Conservation (phyloP, 192 early-diverging fungal genomes). For the Coemansia sp. region DNA sequence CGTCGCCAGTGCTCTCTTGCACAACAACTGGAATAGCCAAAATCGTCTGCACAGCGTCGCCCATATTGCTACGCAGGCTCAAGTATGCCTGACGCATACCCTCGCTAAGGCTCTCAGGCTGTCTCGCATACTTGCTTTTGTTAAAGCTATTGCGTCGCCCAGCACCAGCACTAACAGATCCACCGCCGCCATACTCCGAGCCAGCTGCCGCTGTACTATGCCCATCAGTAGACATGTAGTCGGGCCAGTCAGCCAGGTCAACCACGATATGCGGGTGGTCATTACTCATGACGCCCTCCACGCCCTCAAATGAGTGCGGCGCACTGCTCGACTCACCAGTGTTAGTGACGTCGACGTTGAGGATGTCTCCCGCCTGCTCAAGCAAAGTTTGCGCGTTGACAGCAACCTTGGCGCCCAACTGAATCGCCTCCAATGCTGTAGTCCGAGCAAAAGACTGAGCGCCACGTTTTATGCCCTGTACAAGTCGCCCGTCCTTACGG, state of each 20-base stretch:
- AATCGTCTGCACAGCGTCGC: slow-evolving; percentile 84
- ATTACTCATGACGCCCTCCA: neutral
- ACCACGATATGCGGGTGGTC: slow-evolving; percentile 21
- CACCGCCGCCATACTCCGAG: slow-evolving; percentile 11
- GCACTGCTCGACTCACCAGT: slow-evolving; percentile 38
- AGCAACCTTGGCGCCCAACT: slow-evolving; percentile 83
- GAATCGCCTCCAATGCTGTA: slow-evolving; percentile 90
- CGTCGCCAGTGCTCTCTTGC: slow-evolving; percentile 63
- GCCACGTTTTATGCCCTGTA: slow-evolving; percentile 87
- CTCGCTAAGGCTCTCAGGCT: slow-evolving; percentile 83
- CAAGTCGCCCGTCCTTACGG: slow-evolving; percentile 85
- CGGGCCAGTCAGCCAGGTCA: slow-evolving; percentile 54
- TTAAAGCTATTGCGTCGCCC: slow-evolving; percentile 42
- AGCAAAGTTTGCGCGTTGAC: slow-evolving; percentile 88
- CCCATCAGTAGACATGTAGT: slow-evolving; percentile 49
- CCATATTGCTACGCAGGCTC: slow-evolving; percentile 79
- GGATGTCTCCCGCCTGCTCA: slow-evolving; percentile 86
- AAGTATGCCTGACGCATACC: slow-evolving; percentile 84
- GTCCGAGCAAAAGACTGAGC: slow-evolving; percentile 88
- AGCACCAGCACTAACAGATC: slow-evolving; percentile 1
- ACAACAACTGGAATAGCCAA: slow-evolving; percentile 88
- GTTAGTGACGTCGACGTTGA: slow-evolving; percentile 58
- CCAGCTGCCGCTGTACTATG: slow-evolving; percentile 19
- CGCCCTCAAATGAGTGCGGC: slow-evolving; percentile 38
- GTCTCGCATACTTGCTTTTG: slow-evolving; percentile 83